Base-by-base conservation (phyloP, 176 grass and related monocot genomes). In the Cymbopogon citratus region DNA sequence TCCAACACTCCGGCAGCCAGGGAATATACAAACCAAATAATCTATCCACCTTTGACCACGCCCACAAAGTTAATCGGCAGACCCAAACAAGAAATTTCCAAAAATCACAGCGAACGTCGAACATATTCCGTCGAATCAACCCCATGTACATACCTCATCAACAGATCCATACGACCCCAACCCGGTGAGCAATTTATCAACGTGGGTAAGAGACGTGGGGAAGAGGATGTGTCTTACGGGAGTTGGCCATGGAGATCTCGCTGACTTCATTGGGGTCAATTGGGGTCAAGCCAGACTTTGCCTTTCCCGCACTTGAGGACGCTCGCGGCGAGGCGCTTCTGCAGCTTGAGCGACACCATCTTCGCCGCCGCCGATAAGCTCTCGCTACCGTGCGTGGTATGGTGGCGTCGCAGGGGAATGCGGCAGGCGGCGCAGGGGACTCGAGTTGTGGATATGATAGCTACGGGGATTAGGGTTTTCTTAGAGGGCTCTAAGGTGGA, bases 161-260 rank as follows among this genome's bases (percentile, higher is more conserved):
- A 60, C 23, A 25, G 56, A 60, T 60, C 56, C 56, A 60, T 60
- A 60, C 23, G n/a, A 12, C n/a, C 56, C n/a, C 56, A 25, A 9
- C 56, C n/a, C 56, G 0, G 56, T 60, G 56, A 60, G 21, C n/a
- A 59, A 59, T 3, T 24, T 24, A 59, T 24, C n/a, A 59, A 59
- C n/a, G 54, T 11, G n/a, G n/a, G n/a, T n/a, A n/a, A n/a, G n/a
- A n/a, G n/a, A n/a, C n/a, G n/a, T n/a, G 56, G 56, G n/a, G 56
- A 60, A 60, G 56, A 60, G 23, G 56, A 60, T 24, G 25, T 8
- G 41, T 44, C 69, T 72, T 72, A 72, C 69, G 69, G 40, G 69
- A 72, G 69, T 72, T 72, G 24, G 69, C 69, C 69, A 72, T 72
- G 41, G 69, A 72, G 41, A 72, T 72, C 69, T 72, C 69, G 40